Conservation (phyloP, 345 rosid species). For the Citrus unshiu region DNA sequence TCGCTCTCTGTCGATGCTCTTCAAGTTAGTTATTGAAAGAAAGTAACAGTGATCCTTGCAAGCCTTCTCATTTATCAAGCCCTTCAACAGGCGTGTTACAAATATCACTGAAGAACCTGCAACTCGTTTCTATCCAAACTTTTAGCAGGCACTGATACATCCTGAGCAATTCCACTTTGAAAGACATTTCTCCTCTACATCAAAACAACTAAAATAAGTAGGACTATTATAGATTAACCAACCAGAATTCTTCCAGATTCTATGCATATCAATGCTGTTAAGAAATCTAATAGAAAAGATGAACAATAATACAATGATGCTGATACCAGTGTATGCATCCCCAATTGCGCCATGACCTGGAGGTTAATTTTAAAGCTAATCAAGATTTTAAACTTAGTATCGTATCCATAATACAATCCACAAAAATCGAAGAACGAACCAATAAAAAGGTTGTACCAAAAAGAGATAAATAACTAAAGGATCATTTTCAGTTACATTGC, state of each 20-base stretch:
- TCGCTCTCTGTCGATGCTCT: constrained; percentile 11
- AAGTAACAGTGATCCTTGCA: constrained; percentile 26
- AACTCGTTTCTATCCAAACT: constrained; percentile 7
- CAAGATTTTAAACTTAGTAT: background rate
- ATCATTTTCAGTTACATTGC: background rate
- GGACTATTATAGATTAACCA: background rate
- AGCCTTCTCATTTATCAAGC: constrained; percentile 22
- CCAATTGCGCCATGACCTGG: too few species aligned
- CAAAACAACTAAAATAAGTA: background rate
- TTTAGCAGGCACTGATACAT: constrained; percentile 12
- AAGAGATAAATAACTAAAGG: background rate
- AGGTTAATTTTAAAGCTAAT: background rate
- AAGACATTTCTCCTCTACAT: constrained; percentile 12
- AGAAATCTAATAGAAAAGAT: background rate
- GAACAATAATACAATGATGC: background rate
- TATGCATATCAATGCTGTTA: background rate
- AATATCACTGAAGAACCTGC: constrained; percentile 1
- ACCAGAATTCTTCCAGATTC: background rate
- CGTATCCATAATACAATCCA: background rate
- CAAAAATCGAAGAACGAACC: too few species aligned
- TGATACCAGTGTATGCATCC: background rate
- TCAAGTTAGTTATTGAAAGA: constrained; percentile 33
- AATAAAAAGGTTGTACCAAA: background rate
- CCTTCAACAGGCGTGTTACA: constrained; percentile 17
- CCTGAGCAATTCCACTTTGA: constrained; percentile 25